Evolutionary conservation across 495 filamentous ascomycete genomes (phyloP).

Genomic region (Aspergillus ostianus): DNA sequence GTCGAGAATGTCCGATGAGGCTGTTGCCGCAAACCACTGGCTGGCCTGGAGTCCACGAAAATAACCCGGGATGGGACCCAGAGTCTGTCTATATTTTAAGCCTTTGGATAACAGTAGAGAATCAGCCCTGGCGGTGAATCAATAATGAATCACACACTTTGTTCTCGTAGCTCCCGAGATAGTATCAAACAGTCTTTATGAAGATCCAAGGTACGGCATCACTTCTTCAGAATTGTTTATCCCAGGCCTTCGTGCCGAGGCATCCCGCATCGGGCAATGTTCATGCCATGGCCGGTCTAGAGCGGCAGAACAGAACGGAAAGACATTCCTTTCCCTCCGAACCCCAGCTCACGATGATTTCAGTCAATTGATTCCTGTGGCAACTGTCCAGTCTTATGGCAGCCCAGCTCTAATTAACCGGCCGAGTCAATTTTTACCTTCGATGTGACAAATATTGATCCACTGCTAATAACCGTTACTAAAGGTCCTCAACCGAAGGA

Average conservation of each 20-base stretch:
- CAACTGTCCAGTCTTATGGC: background rate
- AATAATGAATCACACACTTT: constrained; percentile 19
- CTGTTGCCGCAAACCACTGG: constrained; percentile 12
- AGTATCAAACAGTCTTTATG: background rate
- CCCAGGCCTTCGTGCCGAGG: too few species aligned
- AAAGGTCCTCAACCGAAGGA: background rate
- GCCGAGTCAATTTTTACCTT: background rate
- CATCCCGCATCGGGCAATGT: too few species aligned
- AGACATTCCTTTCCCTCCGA: background rate
- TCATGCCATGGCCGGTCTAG: too few species aligned
- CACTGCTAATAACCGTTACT: background rate
- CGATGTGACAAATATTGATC: background rate
- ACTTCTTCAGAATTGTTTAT: background rate
- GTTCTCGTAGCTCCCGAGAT: too few species aligned
- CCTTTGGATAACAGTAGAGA: background rate
- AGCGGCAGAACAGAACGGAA: background rate
- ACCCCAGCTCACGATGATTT: too few species aligned
- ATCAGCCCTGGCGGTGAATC: constrained; percentile 9
- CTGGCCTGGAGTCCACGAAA: constrained; percentile 21
- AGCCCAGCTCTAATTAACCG: background rate
- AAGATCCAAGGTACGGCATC: constrained; percentile 1
- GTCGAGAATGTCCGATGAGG: constrained; percentile 5
- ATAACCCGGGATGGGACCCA: constrained; percentile 23
- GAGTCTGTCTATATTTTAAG: constrained; percentile 5
- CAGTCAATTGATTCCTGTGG: too few species aligned